Evolutionary conservation across 495 filamentous ascomycete species (phyloP), one percentile per base, ranked within the genome.

Genomic region (Penicillium diatomitis): DNA sequence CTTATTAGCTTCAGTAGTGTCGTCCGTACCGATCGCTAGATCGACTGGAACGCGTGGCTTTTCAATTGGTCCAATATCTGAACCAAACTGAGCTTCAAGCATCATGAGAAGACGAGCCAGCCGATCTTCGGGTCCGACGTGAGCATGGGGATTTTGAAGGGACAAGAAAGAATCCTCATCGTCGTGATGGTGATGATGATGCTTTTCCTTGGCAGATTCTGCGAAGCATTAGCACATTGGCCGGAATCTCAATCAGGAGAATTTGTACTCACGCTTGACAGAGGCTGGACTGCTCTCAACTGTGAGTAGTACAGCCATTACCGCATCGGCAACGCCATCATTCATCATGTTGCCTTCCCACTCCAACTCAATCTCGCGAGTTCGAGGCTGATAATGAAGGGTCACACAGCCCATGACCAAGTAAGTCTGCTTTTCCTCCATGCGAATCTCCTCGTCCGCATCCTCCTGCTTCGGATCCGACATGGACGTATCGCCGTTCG

Each of bases 321-420:
- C 86, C 8, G 92, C 88, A 67, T 98, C 92, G 5, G 94, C 92
- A 55, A 98, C 92, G 32, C 90, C 88, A 55, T 98, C 92, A 58
- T 97, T 98, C 55, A 96, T 81, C 78, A 95, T 86, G 60, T 96
- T 98, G 31, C 91, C 92, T 58, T 96, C 92, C 92, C 92, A 98
- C 61, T 96, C 89, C 2, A 96, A 68, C 58, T 91, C 89, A 6
- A 98, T 79, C 58, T 91, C 85, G 27, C 89, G 84, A 48, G 75
- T 80, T 40, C 63, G 71, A 30, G 80, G 69, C 39, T 67, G 54
- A 59, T 87, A 85, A 38, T 82, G 78, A 20, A 95, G 81, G 12
- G 77, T 79, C 9, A 96, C 81, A 63, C 87, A 92, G 48, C 87
- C 91, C 92, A 98, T 96, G 56, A 98, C 80, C 9, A 87, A 69